Evolutionary conservation across 257 asterid species (phyloP).

Genomic region (Eucommia ulmoides): DNA sequence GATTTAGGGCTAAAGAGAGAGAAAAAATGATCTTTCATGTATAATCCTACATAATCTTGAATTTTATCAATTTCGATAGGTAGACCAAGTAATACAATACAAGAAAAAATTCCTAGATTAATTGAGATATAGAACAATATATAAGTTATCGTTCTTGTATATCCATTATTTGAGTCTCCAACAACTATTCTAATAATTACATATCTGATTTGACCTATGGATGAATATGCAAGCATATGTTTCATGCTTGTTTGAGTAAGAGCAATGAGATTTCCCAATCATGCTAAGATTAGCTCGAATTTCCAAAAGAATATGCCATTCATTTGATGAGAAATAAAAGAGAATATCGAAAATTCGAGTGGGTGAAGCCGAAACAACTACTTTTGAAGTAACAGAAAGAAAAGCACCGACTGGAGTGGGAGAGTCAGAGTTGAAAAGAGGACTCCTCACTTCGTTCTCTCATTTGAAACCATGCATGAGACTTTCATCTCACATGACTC

Average conservation of each 20-base stretch:
- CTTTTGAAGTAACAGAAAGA: too few species aligned
- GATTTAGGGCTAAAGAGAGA: not conserved
- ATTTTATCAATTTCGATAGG: not conserved
- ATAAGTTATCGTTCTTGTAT: not conserved
- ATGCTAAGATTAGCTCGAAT: too few species aligned
- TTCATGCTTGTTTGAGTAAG: not conserved
- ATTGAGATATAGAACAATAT: not conserved
- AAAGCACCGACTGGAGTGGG: too few species aligned
- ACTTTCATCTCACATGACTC: too few species aligned
- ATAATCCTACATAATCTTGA: not conserved
- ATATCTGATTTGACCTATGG: constrained; percentile 1
- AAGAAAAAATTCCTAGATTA: not conserved
- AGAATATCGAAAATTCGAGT: too few species aligned
- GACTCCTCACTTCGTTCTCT: too few species aligned
- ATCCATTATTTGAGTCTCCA: not conserved
- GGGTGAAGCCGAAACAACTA: too few species aligned
- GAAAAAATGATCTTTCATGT: not conserved
- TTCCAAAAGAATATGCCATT: too few species aligned
- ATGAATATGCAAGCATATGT: not conserved
- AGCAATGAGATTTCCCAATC: not conserved
- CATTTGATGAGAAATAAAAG: too few species aligned
- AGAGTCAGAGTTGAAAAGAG: too few species aligned
- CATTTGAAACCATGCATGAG: too few species aligned
- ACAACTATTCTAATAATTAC: not conserved
- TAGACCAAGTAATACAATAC: not conserved